Conservation (phyloP, 495 filamentous ascomycete genomes). For the Penicillium herquei region DNA sequence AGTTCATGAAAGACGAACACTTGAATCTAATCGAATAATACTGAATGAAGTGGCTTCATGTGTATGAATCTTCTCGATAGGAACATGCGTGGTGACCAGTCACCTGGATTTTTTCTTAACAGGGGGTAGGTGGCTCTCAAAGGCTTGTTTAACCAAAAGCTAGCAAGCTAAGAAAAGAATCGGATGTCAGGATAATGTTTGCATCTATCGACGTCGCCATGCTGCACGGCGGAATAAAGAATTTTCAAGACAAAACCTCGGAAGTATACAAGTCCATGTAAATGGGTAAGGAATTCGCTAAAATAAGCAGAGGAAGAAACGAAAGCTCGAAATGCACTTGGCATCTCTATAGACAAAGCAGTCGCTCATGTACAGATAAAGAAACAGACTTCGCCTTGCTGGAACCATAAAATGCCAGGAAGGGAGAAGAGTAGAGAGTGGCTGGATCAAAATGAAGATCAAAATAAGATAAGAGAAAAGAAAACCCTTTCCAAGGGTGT, state of each 20-base stretch:
- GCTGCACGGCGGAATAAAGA: background rate
- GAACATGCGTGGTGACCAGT: no score
- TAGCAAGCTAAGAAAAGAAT: background rate
- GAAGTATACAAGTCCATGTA: background rate
- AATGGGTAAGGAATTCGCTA: background rate
- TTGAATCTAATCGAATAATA: no score
- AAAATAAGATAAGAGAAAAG: no score
- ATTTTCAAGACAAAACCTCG: background rate
- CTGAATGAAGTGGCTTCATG: no score
- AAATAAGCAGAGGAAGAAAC: background rate
- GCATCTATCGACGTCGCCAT: background rate
- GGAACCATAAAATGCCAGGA: background rate
- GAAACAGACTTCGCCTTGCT: conserved; percentile 5
- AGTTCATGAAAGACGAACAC: no score
- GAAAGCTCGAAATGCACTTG: background rate
- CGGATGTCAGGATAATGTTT: background rate
- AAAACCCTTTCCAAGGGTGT: no score
- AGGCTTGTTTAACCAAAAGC: background rate
- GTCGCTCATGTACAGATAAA: conserved; percentile 34
- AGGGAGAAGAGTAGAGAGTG: background rate
- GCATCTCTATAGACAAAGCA: conserved; percentile 23
- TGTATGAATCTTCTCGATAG: no score
- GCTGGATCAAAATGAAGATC: background rate
- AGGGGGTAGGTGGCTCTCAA: background rate
- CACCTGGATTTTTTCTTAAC: no score